Conservation (phyloP, 805 yeast species). For the Debaryomyces tyrocola region DNA sequence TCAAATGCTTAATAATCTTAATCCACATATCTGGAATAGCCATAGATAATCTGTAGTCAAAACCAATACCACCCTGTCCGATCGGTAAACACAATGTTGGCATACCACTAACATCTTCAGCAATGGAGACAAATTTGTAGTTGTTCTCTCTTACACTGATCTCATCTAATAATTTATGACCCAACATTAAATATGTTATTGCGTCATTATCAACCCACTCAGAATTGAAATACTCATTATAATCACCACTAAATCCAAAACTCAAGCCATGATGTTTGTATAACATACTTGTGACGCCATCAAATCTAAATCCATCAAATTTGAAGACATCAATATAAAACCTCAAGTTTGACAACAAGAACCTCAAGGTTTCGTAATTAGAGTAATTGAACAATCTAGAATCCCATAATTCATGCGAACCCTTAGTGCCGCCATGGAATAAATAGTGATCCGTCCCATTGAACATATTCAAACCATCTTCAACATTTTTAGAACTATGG, state of each 20-base stretch:
- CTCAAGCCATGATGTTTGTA: constrained; percentile 93
- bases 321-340: constrained; percentile 78
- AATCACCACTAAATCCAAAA: constrained; percentile 86
- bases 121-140: constrained; percentile 67
- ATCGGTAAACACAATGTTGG: constrained; percentile 88
- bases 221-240: constrained; percentile 82
- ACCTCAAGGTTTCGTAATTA: constrained; percentile 85
- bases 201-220: constrained; percentile 86
- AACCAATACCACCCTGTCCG: constrained; percentile 82
- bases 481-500: constrained; percentile 92
- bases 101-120: constrained; percentile 97
- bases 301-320: constrained; percentile 95
- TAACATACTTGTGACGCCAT: constrained; percentile 94
- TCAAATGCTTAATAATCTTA: constrained; percentile 77
- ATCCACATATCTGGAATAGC: constrained; percentile 99
- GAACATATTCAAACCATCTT: constrained; percentile 88
- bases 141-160: constrained; percentile 39
- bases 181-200: constrained; percentile 80
- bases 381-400: constrained; percentile 93
- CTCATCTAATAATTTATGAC: constrained; percentile 72
- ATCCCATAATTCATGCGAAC: constrained; percentile 92
- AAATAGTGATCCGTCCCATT: constrained; percentile 96
- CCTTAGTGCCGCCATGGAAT: constrained; percentile 90
- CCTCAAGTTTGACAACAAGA: constrained; percentile 79
- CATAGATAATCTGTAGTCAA: constrained; percentile 92